Percentiles rank a stretch among this genome's conserved stretches.
Evolutionary conservation across 1,139 yeast species (phyloP).

Genomic region (Geotrichum aggregatum): DNA sequence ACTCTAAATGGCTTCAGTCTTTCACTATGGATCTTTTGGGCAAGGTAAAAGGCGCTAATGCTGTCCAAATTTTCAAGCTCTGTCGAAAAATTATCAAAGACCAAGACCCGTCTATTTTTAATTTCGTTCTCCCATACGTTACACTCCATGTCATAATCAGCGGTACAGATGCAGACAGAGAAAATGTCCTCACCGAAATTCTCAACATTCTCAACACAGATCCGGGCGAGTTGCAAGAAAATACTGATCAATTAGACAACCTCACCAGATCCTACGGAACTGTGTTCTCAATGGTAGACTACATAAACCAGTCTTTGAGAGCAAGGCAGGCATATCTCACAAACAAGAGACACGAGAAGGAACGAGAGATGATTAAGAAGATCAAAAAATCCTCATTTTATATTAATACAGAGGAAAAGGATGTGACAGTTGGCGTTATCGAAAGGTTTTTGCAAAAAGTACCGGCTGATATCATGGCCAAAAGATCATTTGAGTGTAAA

Average conservation of each 20-base stretch:
- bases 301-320: constrained; percentile 71
- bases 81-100: constrained; percentile 56
- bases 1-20: constrained; percentile 63
- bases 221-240: constrained; percentile 41
- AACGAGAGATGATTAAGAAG: constrained; percentile 15
- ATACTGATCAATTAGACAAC: constrained; percentile 47
- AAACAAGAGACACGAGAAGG: constrained; percentile 19
- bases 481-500: constrained; percentile 74
- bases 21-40: constrained; percentile 64
- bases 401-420: constrained; percentile 13
- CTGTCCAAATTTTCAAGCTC: constrained; percentile 55
- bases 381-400: constrained; percentile 3
- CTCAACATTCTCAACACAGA: constrained; percentile 49
- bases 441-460: constrained; percentile 51
- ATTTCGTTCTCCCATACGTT: constrained; percentile 74
- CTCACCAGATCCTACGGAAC: constrained; percentile 53
- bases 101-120: constrained; percentile 66
- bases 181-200: constrained; percentile 56
- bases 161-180: constrained; percentile 45
- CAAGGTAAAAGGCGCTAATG: constrained; percentile 41
- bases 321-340: constrained; percentile 34
- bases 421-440: constrained; percentile 27
- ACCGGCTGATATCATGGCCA: constrained; percentile 68
- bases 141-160: constrained; percentile 62
- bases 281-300: constrained; percentile 75